phyloP scores from a whole-genome alignment of 768 basidiomycete genomes.

The Ephemerocybe angulata region DNA sequence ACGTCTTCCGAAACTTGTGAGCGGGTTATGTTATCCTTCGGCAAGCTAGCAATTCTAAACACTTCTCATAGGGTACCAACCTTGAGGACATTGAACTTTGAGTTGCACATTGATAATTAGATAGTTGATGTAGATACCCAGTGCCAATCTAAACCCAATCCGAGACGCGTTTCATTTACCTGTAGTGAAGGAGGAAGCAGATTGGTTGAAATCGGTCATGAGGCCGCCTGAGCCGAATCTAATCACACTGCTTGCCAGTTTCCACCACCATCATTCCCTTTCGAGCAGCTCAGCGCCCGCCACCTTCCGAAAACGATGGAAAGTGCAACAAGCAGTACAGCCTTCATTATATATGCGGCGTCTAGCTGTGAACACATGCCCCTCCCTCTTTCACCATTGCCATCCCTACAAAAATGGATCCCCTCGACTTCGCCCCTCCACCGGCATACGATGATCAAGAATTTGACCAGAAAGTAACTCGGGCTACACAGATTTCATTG shows the following conservation, averaged over 20 bases:
- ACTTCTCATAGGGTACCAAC: slow-evolving; percentile 64
- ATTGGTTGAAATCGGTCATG: not conserved
- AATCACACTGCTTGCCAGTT: too few relatives aligned
- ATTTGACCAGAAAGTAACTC: slow-evolving; percentile 51
- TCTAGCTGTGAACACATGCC: not conserved
- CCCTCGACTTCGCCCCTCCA: slow-evolving; percentile 28
- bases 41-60: not conserved
- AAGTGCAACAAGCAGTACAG: not conserved
- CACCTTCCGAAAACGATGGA: slow-evolving; percentile 4
- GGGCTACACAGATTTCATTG: slow-evolving; percentile 39
- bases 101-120: slow-evolving; percentile 1
- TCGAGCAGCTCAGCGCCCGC: slow-evolving; percentile 5
- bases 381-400: not conserved
- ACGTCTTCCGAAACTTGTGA: slow-evolving; percentile 74
- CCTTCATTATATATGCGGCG: not conserved
- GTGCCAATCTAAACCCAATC: not conserved
- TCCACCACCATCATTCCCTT: not conserved
- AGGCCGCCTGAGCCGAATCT: not conserved
- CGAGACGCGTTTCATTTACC: not conserved
- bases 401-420: slow-evolving; percentile 7
- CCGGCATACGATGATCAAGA: slow-evolving; percentile 47
- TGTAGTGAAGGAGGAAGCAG: too few relatives aligned
- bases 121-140: not conserved
- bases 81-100: slow-evolving; percentile 81
- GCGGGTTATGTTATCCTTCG: slow-evolving; percentile 17